Base-by-base conservation (phyloP, 805 yeast genomes). In the Debaryomyces hansenii region DNA sequence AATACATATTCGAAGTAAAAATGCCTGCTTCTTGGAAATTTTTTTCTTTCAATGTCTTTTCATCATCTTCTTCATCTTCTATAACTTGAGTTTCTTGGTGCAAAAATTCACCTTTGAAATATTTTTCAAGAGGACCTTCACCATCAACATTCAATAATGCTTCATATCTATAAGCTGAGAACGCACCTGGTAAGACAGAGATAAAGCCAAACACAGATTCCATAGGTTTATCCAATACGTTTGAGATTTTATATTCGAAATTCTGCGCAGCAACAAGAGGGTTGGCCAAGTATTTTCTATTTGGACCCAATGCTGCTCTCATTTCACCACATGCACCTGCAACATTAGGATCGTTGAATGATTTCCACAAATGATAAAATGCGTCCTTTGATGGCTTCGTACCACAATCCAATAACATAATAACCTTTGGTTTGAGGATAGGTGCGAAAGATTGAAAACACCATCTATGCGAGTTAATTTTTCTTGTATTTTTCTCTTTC, bases 301-400 rank as follows among this genome's bases (percentile, higher is more conserved):
- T 66, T 39, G 71, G 72, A 2, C 98, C 97, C 44, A 91, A 70
- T 64, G 85, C 83, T 0, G 94, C 95, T 53, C 83, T 85, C 67
- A 94, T 92, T 63, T 94, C 98, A 45, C 99, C 99, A 80, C 99
- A 92, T 1, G 97, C 96, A 34, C 99, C 99, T 2, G 96, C 99
- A 16, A 92, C 95, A 44, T 82, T 79, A 1, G 90, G 85, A 57
- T 79, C 80, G 51, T 80, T 82, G 60, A 92, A 94, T 35, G 91
- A 80, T 63, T 83, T 84, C 99, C 99, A 92, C 46, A 94, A 69
- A 55, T 88, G 87, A 64, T 88, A 91, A 42, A 92, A 80, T 2
- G 97, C 85, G 54, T 87, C 89, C 51, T 81, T 79, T 4, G 87
- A 80, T 2, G 98, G 97, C 63, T 85, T 85, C 1, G 99, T 92